Evolutionary conservation across 2,329 filamentous ascomycete genomes (phyloP), one percentile per base, ranked within the genome.

Genomic region (Triangularia verruculosa): DNA sequence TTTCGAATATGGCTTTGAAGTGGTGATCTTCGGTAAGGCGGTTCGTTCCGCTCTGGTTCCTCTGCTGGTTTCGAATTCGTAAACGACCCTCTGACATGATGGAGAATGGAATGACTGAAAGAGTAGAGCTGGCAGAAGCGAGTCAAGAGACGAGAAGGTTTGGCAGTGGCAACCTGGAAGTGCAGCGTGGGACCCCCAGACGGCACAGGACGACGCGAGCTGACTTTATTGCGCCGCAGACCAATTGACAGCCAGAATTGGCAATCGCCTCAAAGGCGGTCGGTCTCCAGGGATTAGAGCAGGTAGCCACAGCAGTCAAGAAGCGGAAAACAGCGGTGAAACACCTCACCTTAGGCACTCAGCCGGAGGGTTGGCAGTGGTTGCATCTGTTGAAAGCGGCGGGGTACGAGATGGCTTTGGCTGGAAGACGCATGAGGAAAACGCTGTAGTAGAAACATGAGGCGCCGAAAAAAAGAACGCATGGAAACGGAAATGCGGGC

Each of bases 221-320:
- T 68, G 69, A 68, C 59, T 32, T 39, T 32, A n/a, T 55, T 51
- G 53, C 20, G 34, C 25, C 43, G 43, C 52, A 39, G 59, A 59
- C 69, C 67, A 70, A 70, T 68, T 57, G 61, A 25, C 20, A 28
- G 6, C 27, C 59, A 39, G 27, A 32, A 55, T 34, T 51, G 52
- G 34, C 61, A 64, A 32, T 69, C 66, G 68, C 69, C 68, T 60
- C 68, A 69, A 67, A 58, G 66, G 69, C 69, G 68, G 69, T 69
- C 64, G 25, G 30, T 54, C 15, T 30, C n/a, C 4, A 22, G 47
- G 61, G 27, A 59, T 51, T 58, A 15, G 8, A 11, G 39, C n/a
- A n/a, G n/a, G n/a, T n/a, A 13, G 4, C 5, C 52, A 53, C 57
- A 47, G 32, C 34, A 27, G 17, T 59, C 20, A 24, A 25, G 47